Conservation (phyloP, 257 asterid species). For the Penstemon newberryi region DNA sequence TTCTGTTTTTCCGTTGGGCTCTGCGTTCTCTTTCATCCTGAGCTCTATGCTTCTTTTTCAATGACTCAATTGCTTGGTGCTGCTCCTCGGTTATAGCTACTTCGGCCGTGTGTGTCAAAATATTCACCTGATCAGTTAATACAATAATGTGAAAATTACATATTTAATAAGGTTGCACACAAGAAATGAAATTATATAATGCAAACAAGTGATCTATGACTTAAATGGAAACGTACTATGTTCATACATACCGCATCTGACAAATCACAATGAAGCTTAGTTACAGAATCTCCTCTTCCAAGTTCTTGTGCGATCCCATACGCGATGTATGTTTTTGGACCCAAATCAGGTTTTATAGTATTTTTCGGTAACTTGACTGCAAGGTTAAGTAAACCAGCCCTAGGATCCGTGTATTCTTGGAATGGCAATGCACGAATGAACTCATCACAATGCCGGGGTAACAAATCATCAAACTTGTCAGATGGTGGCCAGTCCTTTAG, state of each 20-base stretch:
- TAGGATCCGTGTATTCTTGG: constrained; percentile 62
- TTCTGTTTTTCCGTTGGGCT: constrained; percentile 19
- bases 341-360: constrained; percentile 62
- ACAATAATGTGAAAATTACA: background rate
- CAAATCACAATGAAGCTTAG: constrained; percentile 72
- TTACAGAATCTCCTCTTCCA: constrained; percentile 70
- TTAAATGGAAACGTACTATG: background rate
- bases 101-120: constrained; percentile 70
- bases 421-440: constrained; percentile 59
- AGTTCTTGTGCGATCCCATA: constrained; percentile 65
- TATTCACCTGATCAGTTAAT: background rate
- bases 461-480: constrained; percentile 41
- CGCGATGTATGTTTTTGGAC: constrained; percentile 72
- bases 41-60: constrained; percentile 71
- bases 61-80: constrained; percentile 46
- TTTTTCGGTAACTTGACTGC: constrained; percentile 42
- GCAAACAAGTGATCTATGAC: background rate
- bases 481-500: constrained; percentile 71
- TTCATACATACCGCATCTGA: constrained; percentile 59
- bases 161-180: background rate
- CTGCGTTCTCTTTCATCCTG: constrained; percentile 65
- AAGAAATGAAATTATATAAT: background rate
- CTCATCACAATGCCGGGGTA: constrained; percentile 56
- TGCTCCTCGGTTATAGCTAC: constrained; percentile 56
- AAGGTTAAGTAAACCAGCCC: constrained; percentile 50